phyloP scores from a whole-genome alignment of 768 basidiomycete genomes.

The Leccinum subgranulosum region DNA sequence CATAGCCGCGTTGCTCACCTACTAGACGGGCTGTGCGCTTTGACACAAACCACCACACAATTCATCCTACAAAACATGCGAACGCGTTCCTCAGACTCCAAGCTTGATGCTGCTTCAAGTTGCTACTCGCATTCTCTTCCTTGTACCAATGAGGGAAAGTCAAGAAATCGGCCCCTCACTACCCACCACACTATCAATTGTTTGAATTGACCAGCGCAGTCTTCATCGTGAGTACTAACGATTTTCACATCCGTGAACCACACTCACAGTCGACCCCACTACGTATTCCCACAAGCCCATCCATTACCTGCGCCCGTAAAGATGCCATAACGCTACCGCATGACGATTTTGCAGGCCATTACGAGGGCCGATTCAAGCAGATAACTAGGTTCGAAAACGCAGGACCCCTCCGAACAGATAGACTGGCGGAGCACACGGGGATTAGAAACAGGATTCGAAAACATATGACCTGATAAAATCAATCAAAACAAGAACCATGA shows the following conservation, averaged over 20 bases:
- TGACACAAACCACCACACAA: too few relatives aligned
- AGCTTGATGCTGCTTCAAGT: background rate
- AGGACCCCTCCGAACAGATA: too few relatives aligned
- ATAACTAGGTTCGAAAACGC: too few relatives aligned
- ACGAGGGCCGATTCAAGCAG: too few relatives aligned
- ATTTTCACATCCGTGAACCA: background rate
- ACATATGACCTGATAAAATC: too few relatives aligned
- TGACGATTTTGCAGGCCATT: background rate
- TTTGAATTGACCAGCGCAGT: too few relatives aligned
- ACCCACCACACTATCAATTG: background rate
- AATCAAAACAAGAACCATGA: too few relatives aligned
- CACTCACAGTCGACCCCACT: background rate
- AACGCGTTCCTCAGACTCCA: background rate
- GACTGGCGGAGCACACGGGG: too few relatives aligned
- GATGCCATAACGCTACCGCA: background rate
- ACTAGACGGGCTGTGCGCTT: too few relatives aligned
- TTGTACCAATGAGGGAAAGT: background rate
- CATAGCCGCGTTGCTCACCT: too few relatives aligned
- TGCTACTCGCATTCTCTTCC: background rate
- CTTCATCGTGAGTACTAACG: background rate
- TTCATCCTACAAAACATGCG: background rate
- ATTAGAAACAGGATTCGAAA: too few relatives aligned
- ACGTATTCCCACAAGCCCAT: background rate
- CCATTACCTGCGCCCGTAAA: background rate
- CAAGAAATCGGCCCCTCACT: too few relatives aligned